Conservation (phyloP, 495 filamentous ascomycete genomes). For the Darksidea phi region DNA sequence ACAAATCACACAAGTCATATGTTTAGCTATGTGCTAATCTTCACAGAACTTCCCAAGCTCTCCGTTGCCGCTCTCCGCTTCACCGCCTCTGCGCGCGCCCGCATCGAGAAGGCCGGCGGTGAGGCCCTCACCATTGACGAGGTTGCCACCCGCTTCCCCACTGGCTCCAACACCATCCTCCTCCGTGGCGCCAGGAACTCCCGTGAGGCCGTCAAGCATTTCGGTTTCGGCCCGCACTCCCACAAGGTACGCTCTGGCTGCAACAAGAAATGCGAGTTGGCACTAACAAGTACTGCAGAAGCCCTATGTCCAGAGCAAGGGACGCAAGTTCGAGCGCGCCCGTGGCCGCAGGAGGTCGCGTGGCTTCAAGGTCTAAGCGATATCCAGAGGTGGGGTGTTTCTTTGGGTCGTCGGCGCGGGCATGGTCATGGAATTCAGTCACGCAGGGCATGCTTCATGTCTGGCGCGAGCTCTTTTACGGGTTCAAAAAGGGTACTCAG, state of each 20-base stretch:
- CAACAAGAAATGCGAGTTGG: neutral
- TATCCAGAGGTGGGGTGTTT: slow-evolving; percentile 7
- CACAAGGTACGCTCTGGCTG: slow-evolving; percentile 71
- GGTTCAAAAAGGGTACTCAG: slow-evolving; percentile 32
- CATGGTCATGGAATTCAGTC: slow-evolving; percentile 23
- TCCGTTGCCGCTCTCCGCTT: slow-evolving; percentile 90
- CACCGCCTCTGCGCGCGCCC: slow-evolving; percentile 89
- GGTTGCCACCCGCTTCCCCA: slow-evolving; percentile 88
- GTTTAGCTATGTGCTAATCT: neutral
- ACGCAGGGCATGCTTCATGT: slow-evolving; percentile 28
- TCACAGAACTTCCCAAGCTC: slow-evolving; percentile 84
- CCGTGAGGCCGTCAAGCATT: slow-evolving; percentile 97
- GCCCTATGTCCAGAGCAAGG: slow-evolving; percentile 96
- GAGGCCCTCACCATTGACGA: slow-evolving; percentile 94
- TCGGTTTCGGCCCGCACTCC: slow-evolving; percentile 94
- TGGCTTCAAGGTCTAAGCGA: slow-evolving; percentile 94
- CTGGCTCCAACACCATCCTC: slow-evolving; percentile 89
- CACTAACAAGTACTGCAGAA: slow-evolving; percentile 59
- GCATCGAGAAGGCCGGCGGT: slow-evolving; percentile 89
- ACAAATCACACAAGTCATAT: neutral
- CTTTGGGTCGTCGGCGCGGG: slow-evolving; percentile 28
- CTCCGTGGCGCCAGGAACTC: slow-evolving; percentile 96
- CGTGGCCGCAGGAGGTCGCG: slow-evolving; percentile 94
- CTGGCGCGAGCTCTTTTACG: slow-evolving; percentile 20
- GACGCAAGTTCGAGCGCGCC: slow-evolving; percentile 97